Evolutionary conservation across 2,329 filamentous ascomycete species (phyloP).

Genomic region (Thermothelomyces thermophilus): DNA sequence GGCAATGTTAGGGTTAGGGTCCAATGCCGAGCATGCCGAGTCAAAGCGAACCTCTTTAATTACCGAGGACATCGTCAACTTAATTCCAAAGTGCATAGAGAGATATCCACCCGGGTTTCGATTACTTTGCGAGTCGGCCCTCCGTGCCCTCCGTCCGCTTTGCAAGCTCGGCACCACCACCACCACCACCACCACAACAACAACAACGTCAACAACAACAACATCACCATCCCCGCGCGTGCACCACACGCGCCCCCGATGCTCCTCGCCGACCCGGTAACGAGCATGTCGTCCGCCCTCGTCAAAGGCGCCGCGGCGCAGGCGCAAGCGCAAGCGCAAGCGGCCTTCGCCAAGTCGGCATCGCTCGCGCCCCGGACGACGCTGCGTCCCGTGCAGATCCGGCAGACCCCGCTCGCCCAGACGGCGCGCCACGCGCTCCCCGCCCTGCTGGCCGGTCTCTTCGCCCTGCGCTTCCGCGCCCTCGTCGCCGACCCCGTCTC

Average conservation of each 20-base stretch:
- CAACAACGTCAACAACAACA: neutral
- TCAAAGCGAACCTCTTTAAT: neutral
- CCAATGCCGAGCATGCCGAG: neutral
- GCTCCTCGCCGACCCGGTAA: conserved; percentile 30
- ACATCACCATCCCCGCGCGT: neutral
- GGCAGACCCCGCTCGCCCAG: conserved; percentile 24
- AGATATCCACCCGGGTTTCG: no score
- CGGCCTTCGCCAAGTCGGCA: conserved; percentile 1
- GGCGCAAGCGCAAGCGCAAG: conserved; percentile 8
- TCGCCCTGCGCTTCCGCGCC: conserved; percentile 26
- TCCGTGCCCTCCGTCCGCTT: no score
- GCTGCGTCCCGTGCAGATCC: conserved; percentile 24
- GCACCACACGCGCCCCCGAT: conserved; percentile 14
- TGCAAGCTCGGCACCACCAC: no score
- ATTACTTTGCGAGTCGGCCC: no score
- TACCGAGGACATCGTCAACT: no score
- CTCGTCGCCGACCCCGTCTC: conserved; percentile 30
- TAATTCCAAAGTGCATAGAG: no score
- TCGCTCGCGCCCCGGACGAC: neutral
- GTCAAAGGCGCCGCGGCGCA: conserved; percentile 17
- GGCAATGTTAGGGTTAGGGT: conserved; percentile 11
- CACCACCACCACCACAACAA: neutral
- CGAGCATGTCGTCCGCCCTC: conserved; percentile 27
- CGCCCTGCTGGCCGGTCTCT: conserved; percentile 25
- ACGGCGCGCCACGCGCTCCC: conserved; percentile 28